A percentile compares a stretch with the other conserved stretches of the same genome.
Conservation (phyloP, 352 stramenopile genomes). For the Pythium apleroticum region DNA sequence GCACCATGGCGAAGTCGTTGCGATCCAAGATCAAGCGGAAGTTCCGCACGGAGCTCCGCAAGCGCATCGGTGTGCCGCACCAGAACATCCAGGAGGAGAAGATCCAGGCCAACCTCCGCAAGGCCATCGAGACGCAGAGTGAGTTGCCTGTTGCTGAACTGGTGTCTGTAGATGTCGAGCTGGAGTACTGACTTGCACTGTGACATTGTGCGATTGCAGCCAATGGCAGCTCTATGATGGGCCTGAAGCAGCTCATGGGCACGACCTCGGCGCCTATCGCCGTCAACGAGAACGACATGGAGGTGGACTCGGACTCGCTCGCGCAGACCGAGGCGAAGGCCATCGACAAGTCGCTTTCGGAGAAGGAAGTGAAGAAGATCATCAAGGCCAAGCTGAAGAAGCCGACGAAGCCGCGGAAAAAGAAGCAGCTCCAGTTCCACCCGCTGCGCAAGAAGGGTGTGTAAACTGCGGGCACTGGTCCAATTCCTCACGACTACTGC, state of each 20-base stretch:
- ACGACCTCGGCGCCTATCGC: slow-evolving; percentile 45
- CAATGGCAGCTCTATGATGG: slow-evolving; percentile 54
- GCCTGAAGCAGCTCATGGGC: slow-evolving; percentile 77
- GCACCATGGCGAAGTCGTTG: slow-evolving; percentile 85
- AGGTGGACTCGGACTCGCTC: slow-evolving; percentile 38
- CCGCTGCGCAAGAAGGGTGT: slow-evolving; percentile 86
- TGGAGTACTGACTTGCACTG: neutral
- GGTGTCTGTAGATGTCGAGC: neutral
- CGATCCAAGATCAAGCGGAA: slow-evolving; percentile 90
- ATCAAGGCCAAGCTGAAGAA: slow-evolving; percentile 61
- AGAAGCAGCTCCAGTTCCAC: slow-evolving; percentile 88
- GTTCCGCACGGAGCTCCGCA: slow-evolving; percentile 85
- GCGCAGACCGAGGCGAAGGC: slow-evolving; percentile 47
- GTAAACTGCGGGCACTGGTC: slow-evolving; percentile 35
- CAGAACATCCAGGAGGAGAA: slow-evolving; percentile 67
- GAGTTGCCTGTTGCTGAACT: neutral
- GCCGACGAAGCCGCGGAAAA: slow-evolving; percentile 49
- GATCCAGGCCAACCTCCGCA: slow-evolving; percentile 87
- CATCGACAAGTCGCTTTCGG: slow-evolving; percentile 34
- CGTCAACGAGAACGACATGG: slow-evolving; percentile 35
- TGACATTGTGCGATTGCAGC: neutral
- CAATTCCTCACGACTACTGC: neutral
- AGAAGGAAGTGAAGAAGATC: slow-evolving; percentile 72
- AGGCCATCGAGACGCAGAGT: slow-evolving; percentile 70
- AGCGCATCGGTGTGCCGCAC: slow-evolving; percentile 79